A percentile compares a stretch with the other conserved stretches of the same genome.
Conservation (phyloP, 345 rosid genomes). For the Gossypium sturtianum region DNA sequence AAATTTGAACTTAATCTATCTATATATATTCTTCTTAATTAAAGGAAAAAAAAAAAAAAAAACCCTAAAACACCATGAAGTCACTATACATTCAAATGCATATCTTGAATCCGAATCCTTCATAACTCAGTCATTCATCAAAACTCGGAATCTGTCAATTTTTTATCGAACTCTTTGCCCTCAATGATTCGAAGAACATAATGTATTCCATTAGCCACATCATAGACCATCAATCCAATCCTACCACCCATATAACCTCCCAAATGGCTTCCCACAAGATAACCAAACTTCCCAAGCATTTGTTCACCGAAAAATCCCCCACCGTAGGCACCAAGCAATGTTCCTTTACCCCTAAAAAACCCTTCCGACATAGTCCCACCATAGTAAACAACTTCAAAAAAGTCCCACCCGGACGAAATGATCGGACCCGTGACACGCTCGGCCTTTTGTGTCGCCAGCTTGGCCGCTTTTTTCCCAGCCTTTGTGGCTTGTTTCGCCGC, state of each 20-base stretch:
- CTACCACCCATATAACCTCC: not conserved
- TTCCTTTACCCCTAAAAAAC: not conserved
- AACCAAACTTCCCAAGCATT: not conserved
- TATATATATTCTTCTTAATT: not conserved
- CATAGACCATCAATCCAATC: not conserved
- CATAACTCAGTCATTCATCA: not conserved
- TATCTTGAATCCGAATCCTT: not conserved
- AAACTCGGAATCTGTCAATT: not conserved
- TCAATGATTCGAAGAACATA: not conserved
- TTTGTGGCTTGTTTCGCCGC: not conserved
- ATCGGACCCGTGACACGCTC: not conserved
- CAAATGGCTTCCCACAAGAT: not conserved
- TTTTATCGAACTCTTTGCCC: not conserved
- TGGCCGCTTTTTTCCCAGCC: not conserved
- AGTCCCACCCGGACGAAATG: not conserved
- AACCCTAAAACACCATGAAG: not conserved
- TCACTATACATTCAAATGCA: not conserved
- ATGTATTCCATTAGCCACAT: not conserved
- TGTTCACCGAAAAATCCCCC: not conserved
- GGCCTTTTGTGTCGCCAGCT: not conserved
- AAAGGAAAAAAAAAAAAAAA: not conserved
- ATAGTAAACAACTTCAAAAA: not conserved
- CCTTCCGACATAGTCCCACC: not conserved
- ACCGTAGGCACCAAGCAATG: not conserved
- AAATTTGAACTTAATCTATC: too few species aligned